phyloP scores from a whole-genome alignment of 2,329 filamentous ascomycete genomes.

The Herpomyces periplanetae region DNA sequence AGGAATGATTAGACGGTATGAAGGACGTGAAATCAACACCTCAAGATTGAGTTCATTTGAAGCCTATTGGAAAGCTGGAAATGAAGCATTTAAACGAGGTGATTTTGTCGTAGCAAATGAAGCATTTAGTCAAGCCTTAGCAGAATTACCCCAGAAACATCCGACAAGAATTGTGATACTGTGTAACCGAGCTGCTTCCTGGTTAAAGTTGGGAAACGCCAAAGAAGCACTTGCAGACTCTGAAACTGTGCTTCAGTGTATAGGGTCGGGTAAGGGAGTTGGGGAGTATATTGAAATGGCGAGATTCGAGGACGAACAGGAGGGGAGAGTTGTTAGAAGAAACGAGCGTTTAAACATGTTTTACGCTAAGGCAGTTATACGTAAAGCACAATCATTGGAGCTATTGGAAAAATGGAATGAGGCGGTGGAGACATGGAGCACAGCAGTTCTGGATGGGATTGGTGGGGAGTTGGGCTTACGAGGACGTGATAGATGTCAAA shows the following conservation, averaged over 20 bases:
- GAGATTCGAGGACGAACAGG: constrained; percentile 14
- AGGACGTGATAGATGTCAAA: constrained; percentile 58
- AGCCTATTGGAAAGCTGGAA: constrained; percentile 36
- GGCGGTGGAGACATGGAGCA: constrained; percentile 36
- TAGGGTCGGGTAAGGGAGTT: constrained; percentile 38
- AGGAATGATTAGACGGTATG: no score
- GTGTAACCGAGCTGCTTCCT: constrained; percentile 60
- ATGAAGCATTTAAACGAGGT: constrained; percentile 64
- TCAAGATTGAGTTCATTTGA: constrained; percentile 20
- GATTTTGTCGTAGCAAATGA: constrained; percentile 59
- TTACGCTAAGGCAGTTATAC: constrained; percentile 63
- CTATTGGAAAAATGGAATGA: constrained; percentile 80
- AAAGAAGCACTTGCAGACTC: constrained; percentile 56
- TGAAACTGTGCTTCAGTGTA: constrained; percentile 35
- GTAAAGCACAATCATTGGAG: constrained; percentile 80
- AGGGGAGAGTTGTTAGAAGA: no score
- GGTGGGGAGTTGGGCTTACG: constrained; percentile 52
- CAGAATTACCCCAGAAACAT: constrained; percentile 31
- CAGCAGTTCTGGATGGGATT: constrained; percentile 42
- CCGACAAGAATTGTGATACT: constrained; percentile 58
- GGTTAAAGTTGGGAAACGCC: constrained; percentile 60
- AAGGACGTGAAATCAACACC: constrained; percentile 9
- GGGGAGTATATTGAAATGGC: constrained; percentile 35
- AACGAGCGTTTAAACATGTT: constrained; percentile 66
- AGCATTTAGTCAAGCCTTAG: constrained; percentile 37